These are phyloP conservation scores for Citrus australasica DNA, from an alignment of 345 rosid genomes.

Conservation along the genomic window DNA sequence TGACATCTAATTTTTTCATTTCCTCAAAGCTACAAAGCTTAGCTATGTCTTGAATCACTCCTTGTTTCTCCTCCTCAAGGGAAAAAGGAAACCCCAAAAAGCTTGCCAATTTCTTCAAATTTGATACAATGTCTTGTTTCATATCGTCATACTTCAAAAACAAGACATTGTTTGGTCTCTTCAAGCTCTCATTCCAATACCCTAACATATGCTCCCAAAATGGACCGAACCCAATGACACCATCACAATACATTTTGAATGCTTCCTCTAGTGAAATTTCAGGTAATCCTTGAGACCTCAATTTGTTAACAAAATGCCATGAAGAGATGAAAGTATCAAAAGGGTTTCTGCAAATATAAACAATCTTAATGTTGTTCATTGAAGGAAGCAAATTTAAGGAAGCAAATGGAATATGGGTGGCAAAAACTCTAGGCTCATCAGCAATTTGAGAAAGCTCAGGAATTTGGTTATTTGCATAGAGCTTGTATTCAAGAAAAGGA, in stretches of 20 bases:
- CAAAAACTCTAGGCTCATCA: slow-evolving; percentile 36
- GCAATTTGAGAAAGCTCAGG: slow-evolving; percentile 36
- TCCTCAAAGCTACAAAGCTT: slow-evolving; percentile 46
- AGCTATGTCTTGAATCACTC: slow-evolving; percentile 31
- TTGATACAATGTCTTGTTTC: slow-evolving; percentile 29
- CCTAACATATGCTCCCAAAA: slow-evolving; percentile 57
- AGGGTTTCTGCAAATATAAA: slow-evolving; percentile 50
- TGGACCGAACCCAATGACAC: slow-evolving; percentile 44
- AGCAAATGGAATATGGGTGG: slow-evolving; percentile 42
- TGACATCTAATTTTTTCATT: slow-evolving; percentile 40
- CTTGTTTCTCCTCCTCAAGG: slow-evolving; percentile 33
- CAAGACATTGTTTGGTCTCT: slow-evolving; percentile 38
- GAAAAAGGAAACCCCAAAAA: slow-evolving; percentile 47
- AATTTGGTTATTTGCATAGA: slow-evolving; percentile 32
- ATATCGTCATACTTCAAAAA: slow-evolving; percentile 45
- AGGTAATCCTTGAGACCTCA: slow-evolving; percentile 18
- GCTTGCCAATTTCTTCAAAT: slow-evolving; percentile 33
- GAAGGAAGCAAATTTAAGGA: slow-evolving; percentile 17
- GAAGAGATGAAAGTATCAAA: slow-evolving; percentile 48
- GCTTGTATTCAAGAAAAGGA: slow-evolving; percentile 53
- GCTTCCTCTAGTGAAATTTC: slow-evolving; percentile 36
- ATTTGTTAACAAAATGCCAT: slow-evolving; percentile 35
- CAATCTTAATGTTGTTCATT: slow-evolving; percentile 26
- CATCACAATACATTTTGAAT: slow-evolving; percentile 40
- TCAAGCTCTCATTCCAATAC: slow-evolving; percentile 42